Percentiles rank a stretch among this genome's conserved stretches.
Conservation (phyloP, 257 asterid species). For the Penstemon eatonii region DNA sequence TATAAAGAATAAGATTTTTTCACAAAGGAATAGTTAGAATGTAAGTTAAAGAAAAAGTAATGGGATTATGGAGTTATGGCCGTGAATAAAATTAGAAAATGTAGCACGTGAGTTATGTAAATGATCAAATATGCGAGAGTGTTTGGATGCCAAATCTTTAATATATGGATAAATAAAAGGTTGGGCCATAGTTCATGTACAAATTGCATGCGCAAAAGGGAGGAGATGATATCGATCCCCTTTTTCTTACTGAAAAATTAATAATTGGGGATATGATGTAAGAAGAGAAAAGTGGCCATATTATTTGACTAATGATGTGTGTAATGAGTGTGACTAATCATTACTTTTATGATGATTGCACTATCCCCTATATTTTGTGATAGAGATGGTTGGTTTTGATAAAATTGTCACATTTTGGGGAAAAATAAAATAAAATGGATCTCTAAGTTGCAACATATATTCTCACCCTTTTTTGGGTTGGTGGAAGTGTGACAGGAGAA, state of each 20-base stretch:
- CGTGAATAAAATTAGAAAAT: neutral
- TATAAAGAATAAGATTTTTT: too few species aligned
- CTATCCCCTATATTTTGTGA: conserved; percentile 15
- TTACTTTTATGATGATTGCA: conserved; percentile 30
- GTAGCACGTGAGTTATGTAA: conserved; percentile 26
- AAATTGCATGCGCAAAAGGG: conserved; percentile 36
- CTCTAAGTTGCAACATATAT: conserved; percentile 6
- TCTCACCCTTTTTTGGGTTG: conserved; percentile 25
- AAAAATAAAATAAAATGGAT: conserved; percentile 12
- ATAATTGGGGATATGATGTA: conserved; percentile 2
- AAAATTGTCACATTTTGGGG: conserved; percentile 18
- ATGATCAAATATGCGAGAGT: neutral
- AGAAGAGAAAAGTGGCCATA: conserved; percentile 4
- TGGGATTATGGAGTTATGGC: neutral
- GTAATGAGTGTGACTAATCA: conserved; percentile 41
- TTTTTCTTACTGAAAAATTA: neutral
- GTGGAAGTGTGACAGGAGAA: conserved; percentile 57
- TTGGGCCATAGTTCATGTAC: conserved; percentile 15
- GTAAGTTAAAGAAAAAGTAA: neutral
- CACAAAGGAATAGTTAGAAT: neutral
- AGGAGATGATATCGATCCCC: conserved; percentile 8
- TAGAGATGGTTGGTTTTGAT: conserved; percentile 20
- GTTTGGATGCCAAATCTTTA: conserved; percentile 38
- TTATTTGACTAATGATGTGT: conserved; percentile 27
- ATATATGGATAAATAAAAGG: conserved; percentile 26